These are phyloP conservation scores for Gaultheria prostrata DNA, from an alignment of 148 eudicot genomes.

Conservation along the genomic window DNA sequence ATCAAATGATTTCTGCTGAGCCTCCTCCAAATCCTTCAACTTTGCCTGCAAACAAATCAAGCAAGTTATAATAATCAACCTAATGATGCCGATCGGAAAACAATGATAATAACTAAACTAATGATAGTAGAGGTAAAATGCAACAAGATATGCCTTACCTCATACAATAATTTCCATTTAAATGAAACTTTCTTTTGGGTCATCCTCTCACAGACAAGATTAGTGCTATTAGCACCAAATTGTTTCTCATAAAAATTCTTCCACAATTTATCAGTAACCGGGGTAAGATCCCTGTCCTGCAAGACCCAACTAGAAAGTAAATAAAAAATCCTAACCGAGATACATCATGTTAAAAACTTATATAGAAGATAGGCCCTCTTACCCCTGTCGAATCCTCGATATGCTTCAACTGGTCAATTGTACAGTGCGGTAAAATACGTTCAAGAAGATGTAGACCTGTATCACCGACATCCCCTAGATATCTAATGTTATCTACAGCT, in stretches of 20 bases:
- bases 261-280: constrained; percentile 79
- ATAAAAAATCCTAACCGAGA: neutral
- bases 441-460: constrained; percentile 67
- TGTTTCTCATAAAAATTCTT: constrained; percentile 54
- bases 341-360: neutral
- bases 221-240: constrained; percentile 50
- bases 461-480: constrained; percentile 83
- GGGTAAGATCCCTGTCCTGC: constrained; percentile 87
- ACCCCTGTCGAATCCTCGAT: constrained; percentile 74
- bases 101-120: neutral
- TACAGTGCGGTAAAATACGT: constrained; percentile 82
- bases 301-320: constrained; percentile 19
- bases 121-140: neutral
- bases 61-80: neutral
- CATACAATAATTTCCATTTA: constrained; percentile 71
- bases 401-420: constrained; percentile 71
- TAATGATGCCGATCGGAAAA: neutral
- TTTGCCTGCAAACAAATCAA: constrained; percentile 54
- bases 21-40: constrained; percentile 54
- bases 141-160: constrained; percentile 40
- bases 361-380: constrained; percentile 27
- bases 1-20: constrained; percentile 45
- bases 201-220: constrained; percentile 53
- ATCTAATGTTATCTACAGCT: constrained; percentile 78
- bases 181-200: constrained; percentile 32